Evolutionary conservation across 345 rosid genomes (phyloP).

Genomic region (Gossypioides kirkii): DNA sequence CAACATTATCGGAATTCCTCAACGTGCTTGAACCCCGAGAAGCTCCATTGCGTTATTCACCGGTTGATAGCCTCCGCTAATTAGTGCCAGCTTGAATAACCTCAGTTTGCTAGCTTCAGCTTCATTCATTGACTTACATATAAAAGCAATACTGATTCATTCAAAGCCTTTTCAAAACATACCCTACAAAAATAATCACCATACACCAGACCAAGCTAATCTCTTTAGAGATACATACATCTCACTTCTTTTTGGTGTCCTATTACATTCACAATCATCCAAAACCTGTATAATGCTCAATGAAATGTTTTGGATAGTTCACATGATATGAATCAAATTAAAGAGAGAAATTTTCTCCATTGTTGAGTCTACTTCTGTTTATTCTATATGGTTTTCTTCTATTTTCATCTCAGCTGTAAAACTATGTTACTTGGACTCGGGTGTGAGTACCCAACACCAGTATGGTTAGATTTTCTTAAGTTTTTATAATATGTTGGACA

Average conservation of each 20-base stretch:
- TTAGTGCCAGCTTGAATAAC: not conserved
- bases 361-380: not conserved
- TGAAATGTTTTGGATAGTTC: not conserved
- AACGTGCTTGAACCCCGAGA: not conserved
- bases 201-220: not conserved
- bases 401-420: conserved; percentile 1
- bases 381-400: not conserved
- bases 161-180: not conserved
- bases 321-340: not conserved
- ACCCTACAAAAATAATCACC: not conserved
- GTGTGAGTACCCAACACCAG: no score
- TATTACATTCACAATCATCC: not conserved
- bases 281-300: conserved; percentile 3
- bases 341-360: not conserved
- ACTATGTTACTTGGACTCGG: not conserved
- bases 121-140: not conserved
- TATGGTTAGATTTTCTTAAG: no score
- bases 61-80: not conserved
- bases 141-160: not conserved
- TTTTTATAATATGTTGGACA: no score
- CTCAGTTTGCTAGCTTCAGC: not conserved
- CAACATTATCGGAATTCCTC: not conserved
- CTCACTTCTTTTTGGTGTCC: not conserved
- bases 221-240: not conserved
- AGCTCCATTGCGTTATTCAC: conserved; percentile 1